phyloP scores from a whole-genome alignment of 352 stramenopile species.

The Sclerospora graminicola region DNA sequence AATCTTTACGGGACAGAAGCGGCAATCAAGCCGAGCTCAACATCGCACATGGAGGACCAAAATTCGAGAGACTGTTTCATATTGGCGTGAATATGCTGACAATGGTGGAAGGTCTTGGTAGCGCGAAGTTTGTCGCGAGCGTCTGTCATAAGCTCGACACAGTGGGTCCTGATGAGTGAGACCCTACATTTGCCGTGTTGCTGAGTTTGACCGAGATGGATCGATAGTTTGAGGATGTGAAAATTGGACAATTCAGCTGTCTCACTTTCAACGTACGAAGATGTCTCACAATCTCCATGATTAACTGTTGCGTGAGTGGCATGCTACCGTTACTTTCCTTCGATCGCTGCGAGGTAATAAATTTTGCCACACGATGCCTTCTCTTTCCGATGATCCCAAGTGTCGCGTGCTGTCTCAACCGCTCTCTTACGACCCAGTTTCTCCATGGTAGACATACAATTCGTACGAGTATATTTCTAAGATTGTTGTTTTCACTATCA shows the following conservation, averaged over 20 bases:
- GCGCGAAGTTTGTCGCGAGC: background rate
- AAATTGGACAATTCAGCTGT: background rate
- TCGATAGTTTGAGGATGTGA: background rate
- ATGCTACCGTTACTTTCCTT: constrained; percentile 4
- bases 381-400: constrained; percentile 9
- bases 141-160: background rate
- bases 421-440: constrained; percentile 1
- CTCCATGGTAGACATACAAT: background rate
- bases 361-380: constrained; percentile 2
- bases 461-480: background rate
- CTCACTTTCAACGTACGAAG: background rate
- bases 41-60: too few relatives aligned
- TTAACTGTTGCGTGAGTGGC: background rate
- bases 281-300: too few relatives aligned
- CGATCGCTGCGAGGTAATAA: background rate
- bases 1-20: constrained; percentile 2
- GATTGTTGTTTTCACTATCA: constrained; percentile 1
- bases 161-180: background rate
- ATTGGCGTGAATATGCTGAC: background rate
- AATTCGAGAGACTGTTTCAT: too few relatives aligned
- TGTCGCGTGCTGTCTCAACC: background rate
- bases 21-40: too few relatives aligned
- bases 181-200: background rate
- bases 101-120: background rate
- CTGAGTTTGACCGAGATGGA: too few relatives aligned